Base-by-base conservation (phyloP, 176 grass and related monocot species). In the Elaeis guineensis region DNA sequence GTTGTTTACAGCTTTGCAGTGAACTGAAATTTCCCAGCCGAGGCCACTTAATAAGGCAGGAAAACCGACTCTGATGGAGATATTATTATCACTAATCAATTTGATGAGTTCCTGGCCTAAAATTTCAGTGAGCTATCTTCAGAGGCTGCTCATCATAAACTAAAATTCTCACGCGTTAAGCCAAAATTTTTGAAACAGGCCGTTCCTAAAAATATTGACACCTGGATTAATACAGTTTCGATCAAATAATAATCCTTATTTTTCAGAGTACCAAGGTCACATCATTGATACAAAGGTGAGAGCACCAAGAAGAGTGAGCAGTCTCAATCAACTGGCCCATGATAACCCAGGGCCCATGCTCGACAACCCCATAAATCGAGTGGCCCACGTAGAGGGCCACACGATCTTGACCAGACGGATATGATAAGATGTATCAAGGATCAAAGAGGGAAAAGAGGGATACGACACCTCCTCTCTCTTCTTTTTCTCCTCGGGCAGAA, bases 361-460 rank as follows among this genome's bases (percentile, higher is more conserved):
- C 19, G 19, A 56, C 54, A 23, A 56, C 20, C 17, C n/a, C 29
- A 39, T 5, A 61, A 39, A 39, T 9, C 3, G 16, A 61, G 17
- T 61, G 65, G 57, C 66, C 58, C 64, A 23, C 25, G 44, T 21
- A 77, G 19, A 12, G 62, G 39, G 16, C 53, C 39, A 16, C 19
- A 55, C 48, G 54, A 63, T 39, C 26, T 30, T 69, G 74, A 77
- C 60, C 55, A 17, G 64, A 62, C 21, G 58, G 65, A 62, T 62
- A 21, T 54, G 66, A 77, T 70, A 54, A 62, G 75, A 77, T 77
- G 75, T 64, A 70, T 70, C 64, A 49, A 50, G 57, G 58, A 49
- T 77, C 65, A 70, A 70, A 70, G 49, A 16, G 62, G 55, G 51
- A 5, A 26, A 26, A 26, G 4, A 26, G 25, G 25, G 24, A 20